Conservation (phyloP, 2,329 filamentous ascomycete species). For the Botryosphaeria dothidea region DNA sequence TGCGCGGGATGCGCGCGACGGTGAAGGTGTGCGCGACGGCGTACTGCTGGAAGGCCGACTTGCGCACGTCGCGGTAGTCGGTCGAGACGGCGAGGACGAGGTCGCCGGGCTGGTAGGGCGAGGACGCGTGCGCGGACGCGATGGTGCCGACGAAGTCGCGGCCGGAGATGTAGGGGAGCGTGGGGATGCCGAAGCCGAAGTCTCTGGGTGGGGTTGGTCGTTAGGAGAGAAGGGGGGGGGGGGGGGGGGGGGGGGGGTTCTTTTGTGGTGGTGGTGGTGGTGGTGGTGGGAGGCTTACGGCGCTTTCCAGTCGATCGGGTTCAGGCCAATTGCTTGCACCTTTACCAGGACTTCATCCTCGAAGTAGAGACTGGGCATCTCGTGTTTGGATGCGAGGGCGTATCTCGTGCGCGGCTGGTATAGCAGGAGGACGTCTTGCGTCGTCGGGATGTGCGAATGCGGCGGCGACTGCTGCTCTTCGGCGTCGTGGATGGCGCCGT, state of each 20-base stretch:
- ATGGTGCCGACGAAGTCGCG: conserved; percentile 69
- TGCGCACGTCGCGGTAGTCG: conserved; percentile 71
- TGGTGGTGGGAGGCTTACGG: conserved; percentile 56
- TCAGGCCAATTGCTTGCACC: conserved; percentile 66
- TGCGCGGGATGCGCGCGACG: conserved; percentile 60
- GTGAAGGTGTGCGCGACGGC: conserved; percentile 67
- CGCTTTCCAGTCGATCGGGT: conserved; percentile 76
- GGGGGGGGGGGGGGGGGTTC: neutral
- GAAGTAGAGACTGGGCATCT: neutral
- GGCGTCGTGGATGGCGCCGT: neutral
- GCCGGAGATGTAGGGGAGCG: conserved; percentile 68
- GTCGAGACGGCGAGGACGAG: conserved; percentile 65
- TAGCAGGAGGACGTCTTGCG: conserved; percentile 14
- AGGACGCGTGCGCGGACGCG: conserved; percentile 45
- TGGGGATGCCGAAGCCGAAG: conserved; percentile 69
- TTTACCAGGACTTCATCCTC: conserved; percentile 62
- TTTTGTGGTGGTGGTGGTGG: neutral
- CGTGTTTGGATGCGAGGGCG: conserved; percentile 11
- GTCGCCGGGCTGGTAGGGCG: conserved; percentile 20
- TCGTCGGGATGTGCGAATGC: neutral
- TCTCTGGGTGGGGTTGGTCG: conserved; percentile 40
- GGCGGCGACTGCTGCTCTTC: neutral
- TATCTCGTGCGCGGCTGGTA: conserved; percentile 11
- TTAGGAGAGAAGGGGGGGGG: neutral
- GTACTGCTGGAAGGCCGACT: conserved; percentile 72